Percentiles rank a stretch among this genome's conserved stretches.
Evolutionary conservation across 371 early-diverging fungal genomes (phyloP).

Genomic region (Blastocladiella emersonii): DNA sequence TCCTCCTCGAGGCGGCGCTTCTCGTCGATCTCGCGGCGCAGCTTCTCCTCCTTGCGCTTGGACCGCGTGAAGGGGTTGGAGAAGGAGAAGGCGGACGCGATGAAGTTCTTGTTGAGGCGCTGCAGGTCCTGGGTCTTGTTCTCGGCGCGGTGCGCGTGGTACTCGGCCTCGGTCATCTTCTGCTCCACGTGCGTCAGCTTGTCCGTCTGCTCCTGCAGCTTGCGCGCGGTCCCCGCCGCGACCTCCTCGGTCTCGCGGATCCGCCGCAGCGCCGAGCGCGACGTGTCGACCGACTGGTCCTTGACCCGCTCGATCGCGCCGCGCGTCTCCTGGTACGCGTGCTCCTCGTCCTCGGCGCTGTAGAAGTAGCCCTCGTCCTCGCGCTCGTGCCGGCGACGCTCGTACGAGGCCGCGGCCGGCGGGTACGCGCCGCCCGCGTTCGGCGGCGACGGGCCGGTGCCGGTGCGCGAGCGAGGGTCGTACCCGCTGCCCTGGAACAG

Average conservation of each 20-base stretch:
- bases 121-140: constrained; percentile 26
- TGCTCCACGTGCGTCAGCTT: constrained; percentile 22
- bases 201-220: constrained; percentile 13
- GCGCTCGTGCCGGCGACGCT: background rate
- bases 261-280: background rate
- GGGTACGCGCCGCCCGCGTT: background rate
- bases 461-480: background rate
- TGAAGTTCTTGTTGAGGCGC: constrained; percentile 24
- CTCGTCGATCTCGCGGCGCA: constrained; percentile 12
- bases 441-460: background rate
- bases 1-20: background rate
- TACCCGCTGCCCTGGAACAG: background rate
- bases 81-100: constrained; percentile 24
- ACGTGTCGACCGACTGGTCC: background rate
- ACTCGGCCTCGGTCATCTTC: constrained; percentile 20
- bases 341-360: background rate
- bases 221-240: background rate
- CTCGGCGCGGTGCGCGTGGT: constrained; percentile 20
- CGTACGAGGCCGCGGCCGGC: background rate
- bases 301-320: background rate
- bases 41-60: constrained; percentile 13
- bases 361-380: background rate
- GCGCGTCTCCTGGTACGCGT: background rate
- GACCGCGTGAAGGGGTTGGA: constrained; percentile 15
- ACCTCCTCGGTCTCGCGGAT: constrained; percentile 4